These are phyloP conservation scores for Collariella sp. DNA, from an alignment of 495 filamentous ascomycete species.

Conservation along the genomic window DNA sequence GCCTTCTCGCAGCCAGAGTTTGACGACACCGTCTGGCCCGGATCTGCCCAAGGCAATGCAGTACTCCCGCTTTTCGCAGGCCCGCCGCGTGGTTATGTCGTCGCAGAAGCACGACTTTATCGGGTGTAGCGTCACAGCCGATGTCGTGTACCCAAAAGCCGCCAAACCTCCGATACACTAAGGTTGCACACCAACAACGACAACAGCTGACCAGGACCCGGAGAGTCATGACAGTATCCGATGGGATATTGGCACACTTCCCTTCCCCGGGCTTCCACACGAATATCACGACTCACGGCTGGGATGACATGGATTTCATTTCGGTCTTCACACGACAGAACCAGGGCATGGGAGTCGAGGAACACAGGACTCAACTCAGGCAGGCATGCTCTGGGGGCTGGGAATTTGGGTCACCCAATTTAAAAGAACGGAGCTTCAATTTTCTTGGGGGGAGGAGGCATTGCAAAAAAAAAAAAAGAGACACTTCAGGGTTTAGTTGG, in stretches of 20 bases:
- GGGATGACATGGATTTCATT: conserved; percentile 20
- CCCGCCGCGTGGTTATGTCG: conserved; percentile 9
- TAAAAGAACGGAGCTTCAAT: not conserved
- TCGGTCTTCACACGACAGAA: conserved; percentile 8
- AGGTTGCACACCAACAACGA: not conserved
- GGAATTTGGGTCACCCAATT: conserved; percentile 9
- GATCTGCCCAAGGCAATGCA: conserved; percentile 19
- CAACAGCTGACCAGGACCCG: not conserved
- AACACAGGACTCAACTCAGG: conserved; percentile 19
- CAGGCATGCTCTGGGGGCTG: conserved; percentile 4
- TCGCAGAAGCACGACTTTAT: conserved; percentile 13
- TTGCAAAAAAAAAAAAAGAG: not conserved
- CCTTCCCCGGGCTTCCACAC: not conserved
- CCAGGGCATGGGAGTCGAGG: conserved; percentile 14
- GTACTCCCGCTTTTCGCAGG: conserved; percentile 9
- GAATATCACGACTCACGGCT: conserved; percentile 17
- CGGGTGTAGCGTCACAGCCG: not conserved
- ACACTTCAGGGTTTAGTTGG: not conserved
- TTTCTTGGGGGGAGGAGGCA: too few relatives aligned
- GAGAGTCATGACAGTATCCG: not conserved
- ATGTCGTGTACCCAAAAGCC: conserved; percentile 3
- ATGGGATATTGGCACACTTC: not conserved
- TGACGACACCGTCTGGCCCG: conserved; percentile 36
- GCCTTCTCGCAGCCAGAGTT: conserved; percentile 39
- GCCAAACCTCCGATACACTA: not conserved